These are phyloP conservation scores for Coffea eugenioides DNA, from an alignment of 257 asterid genomes.

Conservation along the genomic window DNA sequence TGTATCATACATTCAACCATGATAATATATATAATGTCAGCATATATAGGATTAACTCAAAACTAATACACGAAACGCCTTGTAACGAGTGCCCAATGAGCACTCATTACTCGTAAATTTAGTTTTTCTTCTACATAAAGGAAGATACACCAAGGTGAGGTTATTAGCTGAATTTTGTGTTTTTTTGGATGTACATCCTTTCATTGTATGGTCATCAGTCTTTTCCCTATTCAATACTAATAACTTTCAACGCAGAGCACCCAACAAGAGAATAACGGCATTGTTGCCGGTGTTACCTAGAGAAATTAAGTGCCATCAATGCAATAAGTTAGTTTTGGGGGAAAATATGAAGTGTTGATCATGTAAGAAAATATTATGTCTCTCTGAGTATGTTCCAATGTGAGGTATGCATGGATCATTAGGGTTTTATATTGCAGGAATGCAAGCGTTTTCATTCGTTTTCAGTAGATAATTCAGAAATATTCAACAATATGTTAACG, in stretches of 20 bases:
- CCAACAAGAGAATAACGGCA: neutral
- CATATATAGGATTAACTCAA: no score
- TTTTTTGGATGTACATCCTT: neutral
- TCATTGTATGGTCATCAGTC: neutral
- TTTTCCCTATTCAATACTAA: neutral
- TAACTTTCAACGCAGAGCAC: neutral
- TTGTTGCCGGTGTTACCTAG: neutral
- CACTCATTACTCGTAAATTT: no score
- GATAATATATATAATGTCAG: no score
- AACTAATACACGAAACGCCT: no score
- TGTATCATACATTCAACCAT: no score
- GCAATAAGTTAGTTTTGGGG: no score
- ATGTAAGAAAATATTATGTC: neutral
- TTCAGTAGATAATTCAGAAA: neutral
- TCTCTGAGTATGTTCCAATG: neutral
- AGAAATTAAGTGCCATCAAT: neutral
- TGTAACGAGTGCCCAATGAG: no score
- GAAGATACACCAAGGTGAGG: neutral
- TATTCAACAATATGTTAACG: neutral
- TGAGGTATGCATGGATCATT: neutral
- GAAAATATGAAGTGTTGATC: neutral
- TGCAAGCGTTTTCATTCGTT: neutral
- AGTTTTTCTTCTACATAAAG: neutral
- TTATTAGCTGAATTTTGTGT: neutral
- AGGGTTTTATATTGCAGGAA: neutral